Base-by-base conservation (phyloP, 305 asterid genomes). In the Coffea humblotiana region DNA sequence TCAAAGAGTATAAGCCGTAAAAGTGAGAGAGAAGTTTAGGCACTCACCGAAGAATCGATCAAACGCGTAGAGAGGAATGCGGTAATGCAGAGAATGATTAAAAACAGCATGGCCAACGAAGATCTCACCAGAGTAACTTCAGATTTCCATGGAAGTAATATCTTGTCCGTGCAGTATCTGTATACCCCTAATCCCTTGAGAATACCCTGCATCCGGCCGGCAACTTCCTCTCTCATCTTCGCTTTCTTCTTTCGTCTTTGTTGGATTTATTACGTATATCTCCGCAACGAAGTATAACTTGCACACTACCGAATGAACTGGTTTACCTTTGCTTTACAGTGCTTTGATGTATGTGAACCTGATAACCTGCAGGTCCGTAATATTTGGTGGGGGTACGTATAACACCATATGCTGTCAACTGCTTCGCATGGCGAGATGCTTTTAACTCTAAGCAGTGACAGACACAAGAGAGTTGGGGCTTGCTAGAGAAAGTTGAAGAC, bases 151-250 rank as follows among this genome's bases (percentile, higher is more conserved):
- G 74, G 64, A 65, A 76, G 6, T 70, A 73, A 70, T 71, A 54
- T 54, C 16, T 23, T 69, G 51, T 75, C 80, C 9, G 23, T 7
- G 65, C 49, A 65, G 14, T 47, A 10, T 18, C 63, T 64, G 3
- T 76, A 25, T 37, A 48, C n/a, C 58, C 73, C 48, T 23, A 73
- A 47, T 27, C 79, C 71, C 16, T 27, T 76, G 49, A 58, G 35
- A 64, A 0, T 45, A 27, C 60, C 60, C 68, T 27, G 76, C 76
- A 60, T 4, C 5, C 6, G 63, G 29, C 29, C 29, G 25, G n/a
- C 23, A 18, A 56, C 70, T 54, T 49, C 40, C 37, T 84, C 83
- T 11, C 78, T 76, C 80, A 80, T 83, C 64, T 32, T 67, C 72
- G 45, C 15, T 7, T 71, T 37, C 37, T 2, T 13, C 2, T 54